Evolutionary conservation across 1,284 basidiomycete species (phyloP).

Genomic region (Waitea zeae): DNA sequence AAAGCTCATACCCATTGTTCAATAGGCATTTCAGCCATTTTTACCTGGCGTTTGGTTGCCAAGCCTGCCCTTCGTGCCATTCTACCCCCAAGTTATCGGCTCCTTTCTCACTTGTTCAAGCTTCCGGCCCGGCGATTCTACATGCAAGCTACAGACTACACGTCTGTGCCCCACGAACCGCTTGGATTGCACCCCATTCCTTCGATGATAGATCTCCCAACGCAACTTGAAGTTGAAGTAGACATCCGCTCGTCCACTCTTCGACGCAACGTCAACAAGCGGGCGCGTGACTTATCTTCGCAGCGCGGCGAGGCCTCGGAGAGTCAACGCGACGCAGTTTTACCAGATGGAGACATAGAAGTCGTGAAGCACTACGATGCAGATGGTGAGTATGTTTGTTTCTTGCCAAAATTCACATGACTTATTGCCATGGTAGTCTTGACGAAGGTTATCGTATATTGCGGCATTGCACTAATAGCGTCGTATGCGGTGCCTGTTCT

Average conservation of each 20-base stretch:
- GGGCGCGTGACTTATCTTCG: background rate
- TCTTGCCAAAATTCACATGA: conserved; percentile 1
- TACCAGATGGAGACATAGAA: conserved; percentile 14
- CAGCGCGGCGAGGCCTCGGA: background rate
- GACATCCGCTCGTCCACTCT: conserved; percentile 8
- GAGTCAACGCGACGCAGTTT: conserved; percentile 8
- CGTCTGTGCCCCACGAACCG: conserved; percentile 42
- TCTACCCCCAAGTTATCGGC: conserved; percentile 71
- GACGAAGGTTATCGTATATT: conserved; percentile 85
- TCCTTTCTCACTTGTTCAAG: conserved; percentile 39
- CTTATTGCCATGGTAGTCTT: conserved; percentile 32
- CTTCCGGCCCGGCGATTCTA: conserved; percentile 74
- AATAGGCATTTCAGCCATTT: conserved; percentile 56
- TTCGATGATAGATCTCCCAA: conserved; percentile 68
- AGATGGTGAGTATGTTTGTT: conserved; percentile 37
- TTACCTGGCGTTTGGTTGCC: conserved; percentile 72
- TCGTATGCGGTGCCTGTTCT: conserved; percentile 42
- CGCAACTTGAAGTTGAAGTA: conserved; percentile 18
- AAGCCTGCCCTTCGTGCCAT: conserved; percentile 59
- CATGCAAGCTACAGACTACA: conserved; percentile 78
- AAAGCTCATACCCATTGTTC: no score
- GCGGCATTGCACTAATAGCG: conserved; percentile 64
- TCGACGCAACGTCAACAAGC: background rate
- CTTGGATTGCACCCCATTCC: conserved; percentile 57
- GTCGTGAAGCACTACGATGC: conserved; percentile 67